These are phyloP conservation scores for Stachybotrys echinatus DNA, from an alignment of 2,329 filamentous ascomycete genomes.

Conservation along the genomic window DNA sequence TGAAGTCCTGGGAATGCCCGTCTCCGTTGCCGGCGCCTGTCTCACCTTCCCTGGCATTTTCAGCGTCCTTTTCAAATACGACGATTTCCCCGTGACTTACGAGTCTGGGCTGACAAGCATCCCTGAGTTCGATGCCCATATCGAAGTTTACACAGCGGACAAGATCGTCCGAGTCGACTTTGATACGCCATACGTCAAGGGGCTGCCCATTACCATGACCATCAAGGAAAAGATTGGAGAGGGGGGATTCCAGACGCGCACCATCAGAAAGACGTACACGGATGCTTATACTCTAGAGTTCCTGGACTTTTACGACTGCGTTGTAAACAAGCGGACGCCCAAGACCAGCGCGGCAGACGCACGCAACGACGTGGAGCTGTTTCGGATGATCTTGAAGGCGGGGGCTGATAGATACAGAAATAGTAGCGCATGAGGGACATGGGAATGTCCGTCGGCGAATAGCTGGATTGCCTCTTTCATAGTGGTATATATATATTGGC, in stretches of 20 bases:
- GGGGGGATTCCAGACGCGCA: constrained; percentile 31
- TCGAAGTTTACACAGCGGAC: constrained; percentile 45
- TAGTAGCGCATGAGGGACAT: no score
- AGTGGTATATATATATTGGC: no score
- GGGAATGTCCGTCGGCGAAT: no score
- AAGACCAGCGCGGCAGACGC: constrained; percentile 24
- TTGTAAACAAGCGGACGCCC: constrained; percentile 10
- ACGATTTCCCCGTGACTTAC: constrained; percentile 46
- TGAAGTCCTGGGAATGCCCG: no score
- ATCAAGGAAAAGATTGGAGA: constrained; percentile 37
- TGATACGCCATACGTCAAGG: constrained; percentile 55
- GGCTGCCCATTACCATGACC: constrained; percentile 41
- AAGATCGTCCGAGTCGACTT: constrained; percentile 51
- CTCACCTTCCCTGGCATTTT: constrained; percentile 22
- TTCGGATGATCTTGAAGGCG: constrained; percentile 20
- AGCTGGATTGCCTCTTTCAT: no score
- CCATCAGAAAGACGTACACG: constrained; percentile 37
- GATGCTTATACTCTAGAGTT: constrained; percentile 34
- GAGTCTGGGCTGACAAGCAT: constrained; percentile 51
- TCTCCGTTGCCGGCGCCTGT: no score
- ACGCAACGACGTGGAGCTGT: constrained; percentile 23
- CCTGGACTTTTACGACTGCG: constrained; percentile 23
- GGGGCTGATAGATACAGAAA: no score
- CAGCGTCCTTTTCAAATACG: constrained; percentile 38
- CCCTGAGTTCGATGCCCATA: constrained; percentile 45